Evolutionary conservation across 257 asterid species (phyloP), one percentile per base, ranked within the genome.

Genomic region (Solanum virginianum): DNA sequence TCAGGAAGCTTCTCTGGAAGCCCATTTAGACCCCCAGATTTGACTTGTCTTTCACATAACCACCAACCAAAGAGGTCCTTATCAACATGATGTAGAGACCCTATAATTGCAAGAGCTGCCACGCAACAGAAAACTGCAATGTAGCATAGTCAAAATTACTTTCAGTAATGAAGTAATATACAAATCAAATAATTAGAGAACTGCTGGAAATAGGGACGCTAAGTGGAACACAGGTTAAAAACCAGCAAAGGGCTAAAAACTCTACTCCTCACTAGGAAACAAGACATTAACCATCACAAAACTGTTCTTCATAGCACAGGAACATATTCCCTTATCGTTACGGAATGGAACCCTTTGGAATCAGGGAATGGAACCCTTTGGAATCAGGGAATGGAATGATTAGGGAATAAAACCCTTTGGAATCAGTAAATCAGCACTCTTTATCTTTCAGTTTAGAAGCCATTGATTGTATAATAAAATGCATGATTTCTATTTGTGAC

Each of bases 1-100:
- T 96, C 99, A 84, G 98, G 98, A 87, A 96, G 99, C 94, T 96
- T 96, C 92, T 96, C 99, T 2, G 99, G 99, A 56, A 98, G 98
- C 84, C 99, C 99, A 87, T 95, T 96, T 45, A 96, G 91, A 86
- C 98, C 99, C 24, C 99, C 99, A 45, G 97, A 91, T 90, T 95
- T 92, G 51, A 95, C 97, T 91, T 96, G 98, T 75, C 99, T 89
- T 88, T 96, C 98, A 84, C 97, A 96, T 84, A 95, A 85, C 98
- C 99, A 96, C 99, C 99, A 96, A 26, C 98, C 98, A 26, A 96
- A 98, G 90, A 95, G 98, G 90, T 96, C 98, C 87, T 93, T 94
- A 91, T 96, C 98, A 80, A 96, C 93, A 81, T 93, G 95, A 91
- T 95, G 93, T 49, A 96, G 92, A 85, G 94, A 91, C 65, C 98